phyloP scores from a whole-genome alignment of 108 stramenopile species.

The Pseudonitzschia multiseries region DNA sequence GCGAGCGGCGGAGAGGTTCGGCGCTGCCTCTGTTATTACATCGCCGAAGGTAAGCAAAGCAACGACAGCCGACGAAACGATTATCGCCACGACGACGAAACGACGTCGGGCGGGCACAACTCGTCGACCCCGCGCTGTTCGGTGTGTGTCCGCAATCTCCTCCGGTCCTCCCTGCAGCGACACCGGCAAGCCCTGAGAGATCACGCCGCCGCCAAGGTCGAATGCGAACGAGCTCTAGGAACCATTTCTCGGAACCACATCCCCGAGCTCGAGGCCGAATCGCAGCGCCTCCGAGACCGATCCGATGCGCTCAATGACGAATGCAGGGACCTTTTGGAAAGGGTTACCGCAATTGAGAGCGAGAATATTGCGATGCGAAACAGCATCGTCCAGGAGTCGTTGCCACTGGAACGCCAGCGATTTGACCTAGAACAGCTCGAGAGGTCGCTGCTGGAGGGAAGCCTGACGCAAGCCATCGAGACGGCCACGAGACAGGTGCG shows the following conservation, averaged over 20 bases:
- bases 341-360: slow-evolving; percentile 30
- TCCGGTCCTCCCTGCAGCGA: slow-evolving; percentile 28
- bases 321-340: slow-evolving; percentile 36
- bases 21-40: slow-evolving; percentile 18
- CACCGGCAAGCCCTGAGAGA: slow-evolving; percentile 32
- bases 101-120: background rate
- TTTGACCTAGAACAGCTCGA: slow-evolving; percentile 31
- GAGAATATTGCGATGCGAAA: slow-evolving; percentile 40
- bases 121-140: slow-evolving; percentile 18
- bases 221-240: slow-evolving; percentile 32
- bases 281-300: slow-evolving; percentile 29
- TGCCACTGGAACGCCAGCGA: slow-evolving; percentile 16
- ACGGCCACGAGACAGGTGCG: slow-evolving; percentile 45
- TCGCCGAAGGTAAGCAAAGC: background rate
- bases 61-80: background rate
- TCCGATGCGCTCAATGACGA: slow-evolving; percentile 20
- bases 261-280: slow-evolving; percentile 31
- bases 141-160: slow-evolving; percentile 26
- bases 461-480: slow-evolving; percentile 30
- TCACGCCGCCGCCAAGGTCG: slow-evolving; percentile 25
- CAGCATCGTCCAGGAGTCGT: slow-evolving; percentile 8
- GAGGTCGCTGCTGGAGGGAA: slow-evolving; percentile 25
- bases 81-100: background rate
- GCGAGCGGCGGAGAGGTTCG: background rate
- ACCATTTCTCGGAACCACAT: background rate